These are phyloP conservation scores for Manihot esculenta DNA, from an alignment of 441 rosid genomes.

Conservation along the genomic window DNA sequence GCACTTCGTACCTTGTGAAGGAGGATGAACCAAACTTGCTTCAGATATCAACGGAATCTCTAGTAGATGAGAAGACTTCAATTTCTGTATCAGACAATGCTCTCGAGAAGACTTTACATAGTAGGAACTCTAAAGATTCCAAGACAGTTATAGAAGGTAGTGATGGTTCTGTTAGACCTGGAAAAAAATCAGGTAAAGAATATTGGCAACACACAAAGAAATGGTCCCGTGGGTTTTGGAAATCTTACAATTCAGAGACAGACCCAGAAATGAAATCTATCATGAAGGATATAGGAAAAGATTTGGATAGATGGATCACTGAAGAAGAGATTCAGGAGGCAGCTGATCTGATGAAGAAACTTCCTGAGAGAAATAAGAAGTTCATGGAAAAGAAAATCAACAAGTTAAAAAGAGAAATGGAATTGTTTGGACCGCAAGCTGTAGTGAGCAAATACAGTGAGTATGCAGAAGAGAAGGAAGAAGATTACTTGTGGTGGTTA, in stretches of 20 bases:
- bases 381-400: slow-evolving; percentile 76
- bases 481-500: slow-evolving; percentile 94
- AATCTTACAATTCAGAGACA: slow-evolving; percentile 74
- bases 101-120: slow-evolving; percentile 21
- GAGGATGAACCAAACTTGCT: slow-evolving; percentile 41
- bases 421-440: slow-evolving; percentile 92
- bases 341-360: slow-evolving; percentile 60
- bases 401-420: slow-evolving; percentile 86
- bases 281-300: slow-evolving; percentile 92
- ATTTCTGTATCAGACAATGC: slow-evolving; percentile 38
- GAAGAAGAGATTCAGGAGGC: slow-evolving; percentile 86
- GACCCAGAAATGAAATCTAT: slow-evolving; percentile 78
- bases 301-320: slow-evolving; percentile 90
- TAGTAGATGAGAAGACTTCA: slow-evolving; percentile 26
- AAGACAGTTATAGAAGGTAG: slow-evolving; percentile 79
- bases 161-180: slow-evolving; percentile 80
- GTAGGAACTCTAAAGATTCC: slow-evolving; percentile 36
- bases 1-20: slow-evolving; percentile 31
- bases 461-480: slow-evolving; percentile 71
- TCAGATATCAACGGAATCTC: slow-evolving; percentile 38
- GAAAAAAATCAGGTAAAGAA: slow-evolving; percentile 82
- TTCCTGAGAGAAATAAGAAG: slow-evolving; percentile 60
- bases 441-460: slow-evolving; percentile 86
- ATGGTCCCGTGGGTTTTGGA: slow-evolving; percentile 83
- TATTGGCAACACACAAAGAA: slow-evolving; percentile 94